Conservation (phyloP, 345 rosid species). For the Rhodamnia argentea region DNA sequence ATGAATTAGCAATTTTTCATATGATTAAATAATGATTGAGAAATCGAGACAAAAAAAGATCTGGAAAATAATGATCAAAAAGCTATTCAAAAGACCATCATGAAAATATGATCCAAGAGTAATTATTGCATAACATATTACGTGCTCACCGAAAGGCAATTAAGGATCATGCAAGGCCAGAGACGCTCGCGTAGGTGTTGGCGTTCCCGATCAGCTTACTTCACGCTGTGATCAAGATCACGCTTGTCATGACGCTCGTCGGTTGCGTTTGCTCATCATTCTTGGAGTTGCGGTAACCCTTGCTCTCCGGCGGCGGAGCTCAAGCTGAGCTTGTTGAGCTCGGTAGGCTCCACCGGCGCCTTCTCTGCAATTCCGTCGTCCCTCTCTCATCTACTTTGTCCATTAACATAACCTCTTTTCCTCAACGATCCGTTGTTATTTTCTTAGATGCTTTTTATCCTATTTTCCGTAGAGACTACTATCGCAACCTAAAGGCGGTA, state of each 20-base stretch:
- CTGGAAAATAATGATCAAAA: neutral
- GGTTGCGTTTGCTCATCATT: constrained; percentile 63
- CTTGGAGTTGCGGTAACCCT: constrained; percentile 14
- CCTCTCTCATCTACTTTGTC: constrained; percentile 36
- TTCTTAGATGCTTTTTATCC: neutral
- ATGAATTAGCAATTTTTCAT: neutral
- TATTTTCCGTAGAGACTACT: neutral
- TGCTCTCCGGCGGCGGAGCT: constrained; percentile 32
- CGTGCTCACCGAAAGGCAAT: constrained; percentile 49
- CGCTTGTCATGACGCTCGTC: constrained; percentile 76
- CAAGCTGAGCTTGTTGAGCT: constrained; percentile 41
- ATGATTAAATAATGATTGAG: neutral
- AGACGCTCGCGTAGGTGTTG: constrained; percentile 76
- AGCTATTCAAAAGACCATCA: neutral
- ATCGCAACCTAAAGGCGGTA: too few species aligned
- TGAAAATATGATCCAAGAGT: neutral
- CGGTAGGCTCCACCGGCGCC: constrained; percentile 33
- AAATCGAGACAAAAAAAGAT: too few species aligned
- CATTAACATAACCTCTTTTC: neutral
- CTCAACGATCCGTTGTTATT: neutral
- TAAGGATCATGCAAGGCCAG: constrained; percentile 76
- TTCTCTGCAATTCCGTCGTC: constrained; percentile 5
- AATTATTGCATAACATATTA: neutral
- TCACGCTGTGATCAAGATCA: constrained; percentile 92
- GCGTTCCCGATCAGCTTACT: constrained; percentile 85